These are phyloP conservation scores for Aspergillus heteromorphus DNA, from an alignment of 495 filamentous ascomycete species.

Conservation along the genomic window DNA sequence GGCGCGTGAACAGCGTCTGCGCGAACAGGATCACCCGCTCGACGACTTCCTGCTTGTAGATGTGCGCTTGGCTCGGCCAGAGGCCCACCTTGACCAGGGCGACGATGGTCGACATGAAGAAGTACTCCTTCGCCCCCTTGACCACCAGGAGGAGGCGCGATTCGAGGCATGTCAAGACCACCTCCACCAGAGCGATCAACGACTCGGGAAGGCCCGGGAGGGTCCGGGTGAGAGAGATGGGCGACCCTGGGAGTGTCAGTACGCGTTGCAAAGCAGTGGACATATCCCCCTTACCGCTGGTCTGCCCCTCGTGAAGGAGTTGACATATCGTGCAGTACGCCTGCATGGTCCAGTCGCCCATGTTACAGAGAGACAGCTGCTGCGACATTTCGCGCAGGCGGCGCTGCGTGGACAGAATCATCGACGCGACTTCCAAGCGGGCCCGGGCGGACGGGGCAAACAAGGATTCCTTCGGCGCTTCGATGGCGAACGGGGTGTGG, in stretches of 20 bases:
- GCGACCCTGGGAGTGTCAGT: slow-evolving; percentile 10
- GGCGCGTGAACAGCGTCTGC: slow-evolving; percentile 33
- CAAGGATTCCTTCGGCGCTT: slow-evolving; percentile 29
- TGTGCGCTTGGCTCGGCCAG: slow-evolving; percentile 31
- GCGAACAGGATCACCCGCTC: slow-evolving; percentile 35
- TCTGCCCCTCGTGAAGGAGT: slow-evolving; percentile 25
- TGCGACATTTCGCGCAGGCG: slow-evolving; percentile 30
- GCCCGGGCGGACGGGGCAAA: slow-evolving; percentile 36
- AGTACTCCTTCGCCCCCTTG: slow-evolving; percentile 44
- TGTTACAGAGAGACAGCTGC: slow-evolving; percentile 31
- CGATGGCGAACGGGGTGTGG: slow-evolving; percentile 42
- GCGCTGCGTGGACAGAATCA: slow-evolving; percentile 35
- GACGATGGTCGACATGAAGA: slow-evolving; percentile 39
- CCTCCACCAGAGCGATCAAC: slow-evolving; percentile 32
- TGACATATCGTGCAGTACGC: slow-evolving; percentile 36
- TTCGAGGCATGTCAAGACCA: slow-evolving; percentile 31
- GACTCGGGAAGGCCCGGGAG: slow-evolving; percentile 34
- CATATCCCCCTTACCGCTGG: slow-evolving; percentile 1
- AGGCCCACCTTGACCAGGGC: slow-evolving; percentile 35
- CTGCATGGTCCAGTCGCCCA: slow-evolving; percentile 40
- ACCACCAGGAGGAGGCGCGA: slow-evolving; percentile 29
- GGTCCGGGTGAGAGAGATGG: slow-evolving; percentile 23
- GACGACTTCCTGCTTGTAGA: slow-evolving; percentile 37
- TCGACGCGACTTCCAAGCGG: slow-evolving; percentile 34
- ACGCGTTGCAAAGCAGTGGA: no score